Percentiles rank a stretch among this genome's conserved stretches.
Evolutionary conservation across 116 monocot genomes (phyloP).

Genomic region (Phalaenopsis hybrid): DNA sequence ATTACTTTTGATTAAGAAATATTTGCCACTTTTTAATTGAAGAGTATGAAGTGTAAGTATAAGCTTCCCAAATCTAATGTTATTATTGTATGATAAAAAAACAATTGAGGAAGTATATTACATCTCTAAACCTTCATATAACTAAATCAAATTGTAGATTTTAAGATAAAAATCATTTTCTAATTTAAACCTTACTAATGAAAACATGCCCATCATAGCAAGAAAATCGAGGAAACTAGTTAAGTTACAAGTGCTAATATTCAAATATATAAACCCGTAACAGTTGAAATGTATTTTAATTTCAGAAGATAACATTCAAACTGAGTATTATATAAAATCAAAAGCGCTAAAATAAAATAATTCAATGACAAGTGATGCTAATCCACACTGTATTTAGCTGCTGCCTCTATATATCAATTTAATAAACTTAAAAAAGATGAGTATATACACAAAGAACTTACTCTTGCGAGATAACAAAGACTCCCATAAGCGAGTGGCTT

Average conservation of each 20-base stretch:
- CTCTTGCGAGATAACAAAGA: constrained; percentile 86
- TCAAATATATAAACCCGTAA: not conserved
- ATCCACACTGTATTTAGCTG: too few relatives aligned
- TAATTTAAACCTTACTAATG: not conserved
- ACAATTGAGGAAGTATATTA: too few relatives aligned
- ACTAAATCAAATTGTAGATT: not conserved
- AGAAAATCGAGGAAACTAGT: not conserved
- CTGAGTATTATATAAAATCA: too few relatives aligned
- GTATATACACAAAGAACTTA: constrained; percentile 23
- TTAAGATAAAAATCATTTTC: not conserved
- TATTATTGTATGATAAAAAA: too few relatives aligned
- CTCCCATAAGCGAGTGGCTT: constrained; percentile 95
- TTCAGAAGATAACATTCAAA: not conserved
- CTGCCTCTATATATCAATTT: not conserved
- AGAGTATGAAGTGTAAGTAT: too few relatives aligned
- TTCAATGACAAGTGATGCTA: too few relatives aligned
- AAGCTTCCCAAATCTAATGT: too few relatives aligned
- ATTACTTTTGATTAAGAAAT: too few relatives aligned
- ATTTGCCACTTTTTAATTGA: too few relatives aligned
- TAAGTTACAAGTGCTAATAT: not conserved
- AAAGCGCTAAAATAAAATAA: not conserved
- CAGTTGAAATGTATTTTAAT: not conserved
- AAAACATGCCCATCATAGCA: not conserved
- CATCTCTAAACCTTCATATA: too few relatives aligned
- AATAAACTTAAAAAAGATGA: not conserved